Percentiles rank a stretch among this genome's conserved stretches.
These are phyloP conservation scores for Eragrostis curvula DNA, from an alignment of 176 grass and related monocot genomes.

Conservation along the genomic window DNA sequence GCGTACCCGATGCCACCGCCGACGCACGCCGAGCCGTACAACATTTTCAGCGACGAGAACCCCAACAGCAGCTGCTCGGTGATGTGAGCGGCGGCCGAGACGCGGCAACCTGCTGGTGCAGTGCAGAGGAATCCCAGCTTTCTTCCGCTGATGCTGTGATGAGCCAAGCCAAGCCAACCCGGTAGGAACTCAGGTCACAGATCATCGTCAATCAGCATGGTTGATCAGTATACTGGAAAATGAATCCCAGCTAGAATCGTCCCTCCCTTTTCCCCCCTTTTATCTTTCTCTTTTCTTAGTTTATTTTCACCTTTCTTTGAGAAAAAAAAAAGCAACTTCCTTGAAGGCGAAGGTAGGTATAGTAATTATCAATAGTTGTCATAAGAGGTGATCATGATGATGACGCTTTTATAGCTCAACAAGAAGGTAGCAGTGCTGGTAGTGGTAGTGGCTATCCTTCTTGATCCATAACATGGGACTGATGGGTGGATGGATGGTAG, in stretches of 20 bases:
- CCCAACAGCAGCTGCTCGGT: constrained; percentile 72
- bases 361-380: constrained; percentile 69
- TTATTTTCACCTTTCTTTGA: constrained; percentile 50
- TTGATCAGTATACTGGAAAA: constrained; percentile 45
- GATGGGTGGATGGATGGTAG: neutral
- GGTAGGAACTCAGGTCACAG: neutral
- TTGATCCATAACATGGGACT: neutral
- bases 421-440: neutral
- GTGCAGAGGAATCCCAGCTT: neutral
- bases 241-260: constrained; percentile 46
- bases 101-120: neutral
- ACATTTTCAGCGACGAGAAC: constrained; percentile 80
- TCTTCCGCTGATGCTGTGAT: neutral
- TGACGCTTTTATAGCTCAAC: constrained; percentile 16
- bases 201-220: neutral
- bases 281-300: constrained; percentile 15
- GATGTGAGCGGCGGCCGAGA: constrained; percentile 53
- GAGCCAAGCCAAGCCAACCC: neutral
- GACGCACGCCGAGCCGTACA: constrained; percentile 45
- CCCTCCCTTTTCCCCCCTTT: neutral
- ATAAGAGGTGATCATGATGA: constrained; percentile 36
- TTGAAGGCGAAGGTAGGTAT: constrained; percentile 73
- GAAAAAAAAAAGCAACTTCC: constrained; percentile 29
- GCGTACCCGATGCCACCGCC: constrained; percentile 49
- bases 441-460: neutral